Evolutionary conservation across 1,284 basidiomycete genomes (phyloP).

Genomic region (Trametes versicolor): DNA sequence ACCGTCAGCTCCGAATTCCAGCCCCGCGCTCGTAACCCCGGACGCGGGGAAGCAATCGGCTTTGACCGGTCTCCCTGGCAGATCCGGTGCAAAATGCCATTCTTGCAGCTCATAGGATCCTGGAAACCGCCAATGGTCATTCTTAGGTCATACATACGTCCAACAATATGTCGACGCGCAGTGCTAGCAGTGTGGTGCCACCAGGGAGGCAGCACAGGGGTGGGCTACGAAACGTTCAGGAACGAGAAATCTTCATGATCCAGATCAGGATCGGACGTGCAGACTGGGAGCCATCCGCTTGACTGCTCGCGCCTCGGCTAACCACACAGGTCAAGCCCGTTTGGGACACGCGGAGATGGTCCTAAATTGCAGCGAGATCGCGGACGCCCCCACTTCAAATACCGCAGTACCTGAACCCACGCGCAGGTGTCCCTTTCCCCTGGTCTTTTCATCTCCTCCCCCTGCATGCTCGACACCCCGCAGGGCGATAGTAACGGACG

Average conservation of each 20-base stretch:
- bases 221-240: not conserved
- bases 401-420: not conserved
- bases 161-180: not conserved
- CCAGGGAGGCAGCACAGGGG: not conserved
- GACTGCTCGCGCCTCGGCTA: conserved; percentile 6
- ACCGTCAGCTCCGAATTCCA: not conserved
- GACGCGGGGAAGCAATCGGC: conserved; percentile 8
- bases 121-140: not conserved
- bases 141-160: not conserved
- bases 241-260: not conserved
- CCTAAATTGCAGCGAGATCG: conserved; percentile 21
- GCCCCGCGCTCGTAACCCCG: conserved; percentile 7
- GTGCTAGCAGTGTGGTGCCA: not conserved
- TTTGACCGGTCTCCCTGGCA: not conserved
- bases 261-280: conserved; percentile 7
- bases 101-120: not conserved
- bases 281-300: conserved; percentile 2
- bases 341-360: conserved; percentile 23
- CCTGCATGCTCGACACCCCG: conserved; percentile 20
- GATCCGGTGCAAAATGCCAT: not conserved
- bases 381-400: conserved; percentile 19
- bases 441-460: not conserved
- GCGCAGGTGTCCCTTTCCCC: not conserved
- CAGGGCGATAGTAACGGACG: conserved; percentile 13
- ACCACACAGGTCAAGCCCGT: conserved; percentile 5